Base-by-base conservation (phyloP, 805 yeast species). In the Blastobotrys terrestris region DNA sequence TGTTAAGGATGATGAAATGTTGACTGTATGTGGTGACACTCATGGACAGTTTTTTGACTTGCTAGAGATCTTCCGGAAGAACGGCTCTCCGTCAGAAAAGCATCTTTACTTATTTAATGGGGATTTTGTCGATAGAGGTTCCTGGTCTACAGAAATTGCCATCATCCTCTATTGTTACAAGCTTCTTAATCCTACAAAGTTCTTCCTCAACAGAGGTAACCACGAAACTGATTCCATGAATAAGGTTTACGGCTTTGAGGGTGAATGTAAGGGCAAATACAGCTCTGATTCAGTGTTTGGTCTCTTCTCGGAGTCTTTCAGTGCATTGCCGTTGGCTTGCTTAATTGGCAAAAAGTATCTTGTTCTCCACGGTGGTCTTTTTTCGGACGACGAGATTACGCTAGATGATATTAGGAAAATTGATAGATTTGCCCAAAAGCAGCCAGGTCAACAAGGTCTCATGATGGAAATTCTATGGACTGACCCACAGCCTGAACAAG, bases 391-490 rank as follows among this genome's bases (percentile, higher is more conserved):
- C 56, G 73, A 75, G 35, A 80, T 86, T 18, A 81, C 83, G 0
- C 64, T 94, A 39, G 81, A 83, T 19, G 96, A 92, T 58, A 80
- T 94, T 60, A 81, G 85, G 60, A 72, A 77, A 26, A 75, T 85
- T 56, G 79, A 89, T 59, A 76, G 96, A 53, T 85, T 86, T 66
- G 75, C 77, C 6, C 63, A 64, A 46, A 74, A 80, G 19, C 96
- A 88, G 69, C 98, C 98, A 21, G 92, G 95, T 45, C 80, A 84
- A 61, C 88, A 86, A 49, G 98, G 98, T 6, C 74, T 89, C 39
- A 95, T 92, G 68, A 94, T 92, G 97, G 99, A 94, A 65, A 75
- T 94, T 64, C 74, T 94, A 55, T 94, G 99, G 99, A 88, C 97
- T 0, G 99, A 94, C 69, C 99, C 99, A 0, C 97, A 90, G 68